Evolutionary conservation across 2,329 filamentous ascomycete genomes (phyloP), one percentile per base, ranked within the genome.

Genomic region (Xylariales sp.): DNA sequence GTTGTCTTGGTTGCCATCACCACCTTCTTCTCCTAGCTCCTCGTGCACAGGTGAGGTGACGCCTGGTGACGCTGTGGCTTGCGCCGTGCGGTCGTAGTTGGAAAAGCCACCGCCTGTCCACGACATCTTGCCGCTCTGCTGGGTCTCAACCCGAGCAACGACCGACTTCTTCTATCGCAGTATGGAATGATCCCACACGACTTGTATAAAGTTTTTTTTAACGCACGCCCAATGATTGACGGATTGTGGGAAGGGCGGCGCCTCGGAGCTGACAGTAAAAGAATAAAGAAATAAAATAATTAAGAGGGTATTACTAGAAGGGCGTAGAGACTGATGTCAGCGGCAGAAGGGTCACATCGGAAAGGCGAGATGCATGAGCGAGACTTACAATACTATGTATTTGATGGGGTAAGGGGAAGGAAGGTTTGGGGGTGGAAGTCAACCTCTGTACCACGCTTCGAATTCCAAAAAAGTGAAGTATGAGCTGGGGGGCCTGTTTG

Each of bases 41-140:
- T 75, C 63, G 68, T 76, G 57, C 41, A 67, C 55, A 49, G 73
- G 67, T 69, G 77, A 71, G 18, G 68, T 68, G 23, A 76, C 69
- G 9, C 74, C 68, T 4, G 84, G 81, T 45, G 78, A 78, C 56
- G 83, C 83, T 16, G 78, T 77, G 12, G 73, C 77, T 69, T 83
- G 81, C 10, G 83, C 81, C 32, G 84, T 84, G 71, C 78, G 80
- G 74, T 86, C 85, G 74, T 86, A 83, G 73, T 82, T 85, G 73
- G 79, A 80, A 65, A 83, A 83, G 71, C 81, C 78, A 36, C 75
- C 73, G 64, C 79, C 81, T 58, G 79, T 74, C 63, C 83, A 80
- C 57, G 82, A 81, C 83, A 84, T 84, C 60, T 63, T 72, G 62
- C 45, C 55, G 34, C 28, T 55, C 55, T 53, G 59, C 10, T 43